These are phyloP conservation scores for Triticum aestivum DNA, from an alignment of 176 grass and related monocot genomes.

Conservation along the genomic window IWGSC_CS_RefSeq_v2.1 NC_057808.1:475074197-475074696, in stretches of 20 bases:
- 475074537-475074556: neutral
- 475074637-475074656: neutral
- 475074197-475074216: conserved; percentile 84
- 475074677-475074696: neutral
- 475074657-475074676: neutral
- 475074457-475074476: conserved; percentile 19
- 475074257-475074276: conserved; percentile 77
- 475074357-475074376: conserved; percentile 72
- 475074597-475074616: neutral
- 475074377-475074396: conserved; percentile 82
- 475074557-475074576: neutral
- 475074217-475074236: conserved; percentile 81
- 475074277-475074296: conserved; percentile 56
- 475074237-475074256: conserved; percentile 95
- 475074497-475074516: neutral
- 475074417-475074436: neutral
- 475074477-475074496: neutral
- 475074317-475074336: conserved; percentile 76
- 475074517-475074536: neutral
- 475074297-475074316: conserved; percentile 97
- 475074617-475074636: neutral
- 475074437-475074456: conserved; percentile 10
- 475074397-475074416: conserved; percentile 67
- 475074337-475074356: conserved; percentile 73
- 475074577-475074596: neutral